Conservation (phyloP, 2,329 filamentous ascomycete species). For the Sphaerostilbella broomeana region DNA sequence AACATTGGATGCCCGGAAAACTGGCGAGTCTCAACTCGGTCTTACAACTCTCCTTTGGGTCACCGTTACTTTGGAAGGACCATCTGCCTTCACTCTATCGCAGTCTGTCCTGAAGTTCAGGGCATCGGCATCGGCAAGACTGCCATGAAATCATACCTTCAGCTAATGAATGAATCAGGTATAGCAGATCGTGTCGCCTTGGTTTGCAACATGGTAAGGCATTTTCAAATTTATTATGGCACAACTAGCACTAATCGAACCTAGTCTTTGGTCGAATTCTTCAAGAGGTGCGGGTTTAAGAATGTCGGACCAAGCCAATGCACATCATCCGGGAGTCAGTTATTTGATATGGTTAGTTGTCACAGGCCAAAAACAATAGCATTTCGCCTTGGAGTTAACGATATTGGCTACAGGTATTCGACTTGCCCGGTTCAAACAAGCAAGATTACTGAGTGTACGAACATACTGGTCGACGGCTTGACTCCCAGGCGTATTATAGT, state of each 20-base stretch:
- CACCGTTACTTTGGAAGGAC: constrained; percentile 70
- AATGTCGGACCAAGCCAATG: constrained; percentile 62
- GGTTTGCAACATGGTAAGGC: constrained; percentile 63
- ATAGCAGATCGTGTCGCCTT: constrained; percentile 68
- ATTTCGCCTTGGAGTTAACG: too few species aligned
- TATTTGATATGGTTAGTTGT: constrained; percentile 68
- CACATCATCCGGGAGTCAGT: constrained; percentile 70
- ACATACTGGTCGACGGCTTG: too few species aligned
- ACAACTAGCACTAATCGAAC: constrained; percentile 5
- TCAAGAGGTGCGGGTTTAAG: constrained; percentile 67
- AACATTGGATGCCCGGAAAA: constrained; percentile 68
- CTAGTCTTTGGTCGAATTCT: constrained; percentile 64
- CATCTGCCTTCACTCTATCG: constrained; percentile 75
- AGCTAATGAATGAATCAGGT: constrained; percentile 64
- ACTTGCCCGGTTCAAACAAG: constrained; percentile 1
- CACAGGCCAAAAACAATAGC: background rate
- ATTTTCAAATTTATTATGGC: background rate
- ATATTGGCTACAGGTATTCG: constrained; percentile 1
- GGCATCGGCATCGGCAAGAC: constrained; percentile 66
- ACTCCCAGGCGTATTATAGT: too few species aligned
- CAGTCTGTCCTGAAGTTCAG: constrained; percentile 70
- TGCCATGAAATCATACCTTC: constrained; percentile 68
- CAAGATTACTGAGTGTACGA: too few species aligned
- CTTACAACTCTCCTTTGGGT: constrained; percentile 45
- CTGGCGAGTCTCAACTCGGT: constrained; percentile 48